Conservation (phyloP, 257 asterid genomes). For the Przewalskia tangutica region DNA sequence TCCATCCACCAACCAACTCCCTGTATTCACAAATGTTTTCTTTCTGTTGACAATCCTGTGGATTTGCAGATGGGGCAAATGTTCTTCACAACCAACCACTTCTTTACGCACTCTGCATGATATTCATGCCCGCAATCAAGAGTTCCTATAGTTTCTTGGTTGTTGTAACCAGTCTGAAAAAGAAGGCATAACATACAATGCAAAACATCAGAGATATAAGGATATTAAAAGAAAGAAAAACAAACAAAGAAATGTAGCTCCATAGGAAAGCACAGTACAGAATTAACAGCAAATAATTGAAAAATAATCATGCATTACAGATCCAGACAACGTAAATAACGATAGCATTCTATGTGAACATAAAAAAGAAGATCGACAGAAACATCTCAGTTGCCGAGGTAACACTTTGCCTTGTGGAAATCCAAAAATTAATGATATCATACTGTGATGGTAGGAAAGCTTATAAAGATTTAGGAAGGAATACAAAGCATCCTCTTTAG, state of each 20-base stretch:
- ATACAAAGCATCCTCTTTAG: neutral
- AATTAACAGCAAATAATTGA: neutral
- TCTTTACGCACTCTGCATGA: slow-evolving; percentile 12
- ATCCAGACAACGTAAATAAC: neutral
- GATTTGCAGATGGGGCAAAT: slow-evolving; percentile 22
- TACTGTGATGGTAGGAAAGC: neutral
- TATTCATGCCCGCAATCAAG: slow-evolving; percentile 21
- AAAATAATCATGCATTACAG: neutral
- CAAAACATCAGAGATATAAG: neutral
- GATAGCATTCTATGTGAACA: neutral
- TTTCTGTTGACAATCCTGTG: slow-evolving; percentile 11
- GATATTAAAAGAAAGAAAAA: neutral
- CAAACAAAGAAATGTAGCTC: neutral
- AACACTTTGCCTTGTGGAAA: neutral
- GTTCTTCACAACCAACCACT: slow-evolving; percentile 21
- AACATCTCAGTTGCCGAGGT: neutral
- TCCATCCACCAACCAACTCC: slow-evolving; percentile 14
- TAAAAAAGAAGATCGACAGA: neutral
- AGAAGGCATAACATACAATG: neutral
- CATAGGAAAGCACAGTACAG: neutral
- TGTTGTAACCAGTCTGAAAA: slow-evolving; percentile 6
- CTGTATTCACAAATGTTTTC: slow-evolving; percentile 21
- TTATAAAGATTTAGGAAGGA: neutral
- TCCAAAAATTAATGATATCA: neutral
- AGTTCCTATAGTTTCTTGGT: slow-evolving; percentile 7